Base-by-base conservation (phyloP, 169 alveolate species). In the Plasmodium malariae region DNA sequence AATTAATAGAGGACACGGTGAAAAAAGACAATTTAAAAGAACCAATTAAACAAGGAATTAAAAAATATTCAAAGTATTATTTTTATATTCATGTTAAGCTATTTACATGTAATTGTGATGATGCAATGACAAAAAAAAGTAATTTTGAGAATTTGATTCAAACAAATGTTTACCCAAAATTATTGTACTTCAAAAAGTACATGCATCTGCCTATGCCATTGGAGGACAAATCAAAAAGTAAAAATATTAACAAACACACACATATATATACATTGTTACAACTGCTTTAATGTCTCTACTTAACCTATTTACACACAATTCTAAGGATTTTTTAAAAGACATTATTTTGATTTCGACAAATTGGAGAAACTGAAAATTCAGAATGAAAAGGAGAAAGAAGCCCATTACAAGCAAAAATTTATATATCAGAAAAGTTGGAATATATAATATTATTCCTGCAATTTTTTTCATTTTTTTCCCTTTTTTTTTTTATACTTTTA, bases 181-280 rank as follows among this genome's bases (percentile, higher is more conserved):
- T 26, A 1, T 70, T 86, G 80, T 86, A 86, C 49, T 86, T 70
- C 57, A 86, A 86, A 55, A 86, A 62, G 43, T 86, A 86, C 45
- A 86, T 86, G 32, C 32, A 63, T 57, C 36, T 86, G 19, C 92
- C 92, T 19, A 69, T 86, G 36, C 86, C 86, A 30, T 43, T 86
- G 69, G 92, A 86, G 69, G 92, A 70, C 37, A 70, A 32, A 70
- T 86, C 92, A 45, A 86, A 69, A 86, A 86, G 92, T 86, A 63
- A 45, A 34, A 12, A 73, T 4, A 17, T 17, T 55, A 55, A 0
- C 14, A 9, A 14, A 19, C 30, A 49, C 51, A 71, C 51, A 36
- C 17, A 48, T 36, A 7, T 37, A 65, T 36, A 37, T 30, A 55
- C 37, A 49, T 83, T 14, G 17, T 9, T 24, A 63, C 40, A 0